phyloP scores from a whole-genome alignment of 805 yeast genomes.

The Babjeviella inositovora region DNA sequence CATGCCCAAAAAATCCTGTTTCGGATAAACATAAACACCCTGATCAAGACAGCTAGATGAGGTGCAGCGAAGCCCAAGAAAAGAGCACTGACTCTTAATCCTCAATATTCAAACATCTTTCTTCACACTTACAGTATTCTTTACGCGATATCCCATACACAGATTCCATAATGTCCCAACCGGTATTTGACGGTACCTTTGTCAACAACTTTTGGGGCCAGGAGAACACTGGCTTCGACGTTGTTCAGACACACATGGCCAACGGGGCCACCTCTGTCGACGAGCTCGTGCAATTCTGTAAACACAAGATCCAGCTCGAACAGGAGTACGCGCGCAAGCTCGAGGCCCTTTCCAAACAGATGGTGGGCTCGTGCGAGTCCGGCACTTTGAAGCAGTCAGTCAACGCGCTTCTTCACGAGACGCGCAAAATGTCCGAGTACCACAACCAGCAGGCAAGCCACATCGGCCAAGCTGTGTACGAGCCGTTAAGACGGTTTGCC shows the following conservation, averaged over 20 bases:
- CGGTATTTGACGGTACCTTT: conserved; percentile 14
- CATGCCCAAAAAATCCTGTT: too few relatives aligned
- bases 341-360: conserved; percentile 27
- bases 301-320: conserved; percentile 46
- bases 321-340: conserved; percentile 54
- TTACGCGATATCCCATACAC: too few relatives aligned
- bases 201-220: conserved; percentile 37
- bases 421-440: conserved; percentile 37
- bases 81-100: too few relatives aligned
- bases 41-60: too few relatives aligned
- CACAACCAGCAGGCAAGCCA: conserved; percentile 36
- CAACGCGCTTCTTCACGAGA: conserved; percentile 41
- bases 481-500: conserved; percentile 36
- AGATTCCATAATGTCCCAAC: too few relatives aligned
- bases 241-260: conserved; percentile 38
- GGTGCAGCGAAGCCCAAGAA: too few relatives aligned
- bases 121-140: too few relatives aligned
- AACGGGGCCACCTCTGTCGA: conserved; percentile 44
- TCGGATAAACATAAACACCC: too few relatives aligned
- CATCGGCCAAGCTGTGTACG: conserved; percentile 29
- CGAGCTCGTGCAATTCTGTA: conserved; percentile 28
- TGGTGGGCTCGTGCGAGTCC: conserved; percentile 37
- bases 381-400: conserved; percentile 46
- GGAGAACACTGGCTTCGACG: conserved; percentile 42
- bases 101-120: too few relatives aligned